Percentiles rank a stretch among this genome's conserved stretches.
These are phyloP conservation scores for Pachysandra terminalis DNA, from an alignment of 164 flowering plant species.

Conservation along the genomic window DNA sequence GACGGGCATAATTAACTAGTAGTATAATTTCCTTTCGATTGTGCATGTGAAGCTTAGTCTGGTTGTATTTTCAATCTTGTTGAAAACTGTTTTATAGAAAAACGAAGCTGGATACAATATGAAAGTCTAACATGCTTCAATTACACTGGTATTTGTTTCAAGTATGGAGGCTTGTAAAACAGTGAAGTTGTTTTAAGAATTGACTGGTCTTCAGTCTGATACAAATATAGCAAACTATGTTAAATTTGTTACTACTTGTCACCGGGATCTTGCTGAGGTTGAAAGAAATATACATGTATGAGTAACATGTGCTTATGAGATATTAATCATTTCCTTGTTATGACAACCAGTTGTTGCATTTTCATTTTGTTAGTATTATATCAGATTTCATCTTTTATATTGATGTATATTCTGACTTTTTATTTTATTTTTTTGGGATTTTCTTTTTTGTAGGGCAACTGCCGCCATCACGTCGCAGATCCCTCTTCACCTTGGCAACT, in stretches of 20 bases:
- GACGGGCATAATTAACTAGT: too few species aligned
- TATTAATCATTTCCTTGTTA: too few species aligned
- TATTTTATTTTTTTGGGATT: neutral
- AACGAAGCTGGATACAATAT: neutral
- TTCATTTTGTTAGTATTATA: too few species aligned
- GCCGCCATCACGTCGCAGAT: slow-evolving; percentile 81
- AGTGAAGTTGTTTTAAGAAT: neutral
- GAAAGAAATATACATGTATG: neutral
- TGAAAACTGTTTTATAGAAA: neutral
- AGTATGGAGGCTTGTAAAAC: neutral
- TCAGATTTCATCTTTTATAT: neutral
- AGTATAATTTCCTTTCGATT: neutral
- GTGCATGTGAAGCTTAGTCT: too few species aligned
- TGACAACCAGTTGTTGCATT: neutral
- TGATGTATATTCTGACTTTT: neutral
- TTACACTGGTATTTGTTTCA: neutral
- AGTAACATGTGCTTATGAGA: neutral
- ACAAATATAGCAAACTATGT: neutral
- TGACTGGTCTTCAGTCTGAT: neutral
- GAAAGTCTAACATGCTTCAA: neutral
- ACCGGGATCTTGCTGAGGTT: neutral
- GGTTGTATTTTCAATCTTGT: neutral
- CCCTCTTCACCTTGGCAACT: slow-evolving; percentile 75
- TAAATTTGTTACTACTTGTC: too few species aligned
- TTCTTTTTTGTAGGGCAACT: slow-evolving; percentile 45